Base-by-base conservation (phyloP, 495 filamentous ascomycete genomes). In the Hypoxylon fragiforme region DNA sequence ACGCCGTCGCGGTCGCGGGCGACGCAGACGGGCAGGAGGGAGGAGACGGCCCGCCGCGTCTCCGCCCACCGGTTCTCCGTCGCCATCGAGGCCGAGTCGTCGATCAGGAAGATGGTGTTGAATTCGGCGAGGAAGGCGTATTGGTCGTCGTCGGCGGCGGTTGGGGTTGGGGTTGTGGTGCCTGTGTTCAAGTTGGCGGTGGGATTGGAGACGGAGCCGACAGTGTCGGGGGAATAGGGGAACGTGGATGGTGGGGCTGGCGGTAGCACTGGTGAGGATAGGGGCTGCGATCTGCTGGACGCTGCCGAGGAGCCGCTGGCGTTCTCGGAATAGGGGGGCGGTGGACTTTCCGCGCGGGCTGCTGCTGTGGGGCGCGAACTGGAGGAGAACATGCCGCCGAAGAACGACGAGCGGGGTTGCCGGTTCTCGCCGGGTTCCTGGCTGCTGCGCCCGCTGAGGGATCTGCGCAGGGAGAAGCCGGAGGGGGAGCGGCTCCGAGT, bases 81-180 rank as follows among this genome's bases (percentile, higher is more conserved):
- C n/a, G 77, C 75, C 94, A 98, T 98, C 67, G 85, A 90, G 22
- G 85, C 81, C 39, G 86, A 90, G 79, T 98, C 94, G 67, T 98
- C 94, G 67, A 98, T 90, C 0, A 98, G 74, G 74, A 98, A 94
- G 47, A 92, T 71, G 21, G 92, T 97, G 77, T 97, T 90, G 70
- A 96, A 97, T 40, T 79, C 78, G n/a, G 60, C 57, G 19, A 97
- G 89, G 71, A 96, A 95, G n/a, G 83, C 79, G 67, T 90, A 95
- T 1, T 76, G 81, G 68, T 88, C 83, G 60, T 92, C 87, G 9
- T 7, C 13, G 16, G 11, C 18, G 1, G n/a, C n/a, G 12, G 7
- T 15, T 14, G 3, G 30, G 35, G n/a, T n/a, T n/a, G n/a, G n/a
- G n/a, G n/a, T n/a, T n/a, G n/a, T n/a, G n/a, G n/a, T n/a, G n/a